Conservation (phyloP, 257 asterid species). For the Plantago elongata region DNA sequence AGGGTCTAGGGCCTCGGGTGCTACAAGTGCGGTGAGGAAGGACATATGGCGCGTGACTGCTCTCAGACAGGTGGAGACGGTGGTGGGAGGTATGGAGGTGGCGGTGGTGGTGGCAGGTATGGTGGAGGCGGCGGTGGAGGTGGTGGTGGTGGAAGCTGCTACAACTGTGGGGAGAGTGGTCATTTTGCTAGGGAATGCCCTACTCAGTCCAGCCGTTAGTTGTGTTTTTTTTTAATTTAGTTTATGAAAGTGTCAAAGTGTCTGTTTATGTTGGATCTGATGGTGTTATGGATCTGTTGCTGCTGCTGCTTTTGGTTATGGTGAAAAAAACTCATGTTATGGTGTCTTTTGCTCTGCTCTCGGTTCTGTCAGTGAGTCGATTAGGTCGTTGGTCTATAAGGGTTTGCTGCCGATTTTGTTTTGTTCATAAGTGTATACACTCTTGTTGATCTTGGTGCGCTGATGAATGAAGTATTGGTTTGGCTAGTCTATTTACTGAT, state of each 20-base stretch:
- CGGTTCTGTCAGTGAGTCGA: too few relatives aligned
- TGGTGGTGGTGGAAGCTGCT: constrained; percentile 36
- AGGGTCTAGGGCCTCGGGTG: constrained; percentile 13
- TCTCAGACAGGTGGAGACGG: constrained; percentile 16
- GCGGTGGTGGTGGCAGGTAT: constrained; percentile 23
- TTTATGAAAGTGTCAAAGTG: neutral
- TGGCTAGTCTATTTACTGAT: too few relatives aligned
- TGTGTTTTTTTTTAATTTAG: neutral
- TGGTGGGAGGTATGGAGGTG: constrained; percentile 18
- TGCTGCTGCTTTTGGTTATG: neutral
- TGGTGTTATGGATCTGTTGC: neutral
- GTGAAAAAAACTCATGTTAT: too few relatives aligned
- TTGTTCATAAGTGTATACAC: too few relatives aligned
- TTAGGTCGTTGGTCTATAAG: too few relatives aligned
- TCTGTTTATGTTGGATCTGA: too few relatives aligned
- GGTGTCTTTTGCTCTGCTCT: too few relatives aligned
- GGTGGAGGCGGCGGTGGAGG: constrained; percentile 21
- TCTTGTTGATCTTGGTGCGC: too few relatives aligned
- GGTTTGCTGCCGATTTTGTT: too few relatives aligned
- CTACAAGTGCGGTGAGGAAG: constrained; percentile 15
- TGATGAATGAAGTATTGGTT: too few relatives aligned
- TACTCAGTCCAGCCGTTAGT: constrained; percentile 26
- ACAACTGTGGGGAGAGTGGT: constrained; percentile 47
- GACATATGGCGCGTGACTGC: constrained; percentile 14
- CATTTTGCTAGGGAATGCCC: constrained; percentile 66